A percentile compares a stretch with the other conserved stretches of the same genome.
phyloP scores from a whole-genome alignment of 176 grass and related monocot genomes.

The Ananas comosus region DNA sequence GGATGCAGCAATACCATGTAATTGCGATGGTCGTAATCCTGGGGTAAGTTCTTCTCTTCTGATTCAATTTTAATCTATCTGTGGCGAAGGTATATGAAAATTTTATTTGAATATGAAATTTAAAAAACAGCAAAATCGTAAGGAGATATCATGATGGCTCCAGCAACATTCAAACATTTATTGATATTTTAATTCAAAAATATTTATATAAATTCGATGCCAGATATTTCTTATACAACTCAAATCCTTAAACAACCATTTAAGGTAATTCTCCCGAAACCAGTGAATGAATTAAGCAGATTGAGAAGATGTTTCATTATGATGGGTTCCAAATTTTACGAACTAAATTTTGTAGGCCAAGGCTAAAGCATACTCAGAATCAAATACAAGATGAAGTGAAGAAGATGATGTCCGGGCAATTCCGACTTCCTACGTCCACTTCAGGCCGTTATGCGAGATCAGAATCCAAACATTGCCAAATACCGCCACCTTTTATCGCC shows the following conservation, averaged over 20 bases:
- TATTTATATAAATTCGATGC: too few species aligned
- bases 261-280: not conserved
- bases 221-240: constrained; percentile 1
- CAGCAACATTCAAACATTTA: too few species aligned
- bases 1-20: constrained; percentile 81
- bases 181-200: too few species aligned
- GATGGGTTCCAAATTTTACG: not conserved
- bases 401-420: constrained; percentile 55
- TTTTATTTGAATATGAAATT: not conserved
- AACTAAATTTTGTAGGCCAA: constrained; percentile 47
- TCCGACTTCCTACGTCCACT: constrained; percentile 30
- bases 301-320: not conserved
- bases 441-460: constrained; percentile 23
- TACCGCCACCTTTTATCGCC: constrained; percentile 42
- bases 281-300: not conserved
- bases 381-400: constrained; percentile 70
- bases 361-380: constrained; percentile 57
- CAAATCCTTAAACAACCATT: not conserved
- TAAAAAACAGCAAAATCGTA: not conserved
- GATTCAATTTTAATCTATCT: not conserved
- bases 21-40: constrained; percentile 66
- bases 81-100: not conserved
- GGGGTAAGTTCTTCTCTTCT: constrained; percentile 37
- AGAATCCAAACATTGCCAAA: constrained; percentile 22
- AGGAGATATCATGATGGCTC: too few species aligned